phyloP scores from a whole-genome alignment of 331 rosid genomes.

The Rhamnella rubrinervis region DNA sequence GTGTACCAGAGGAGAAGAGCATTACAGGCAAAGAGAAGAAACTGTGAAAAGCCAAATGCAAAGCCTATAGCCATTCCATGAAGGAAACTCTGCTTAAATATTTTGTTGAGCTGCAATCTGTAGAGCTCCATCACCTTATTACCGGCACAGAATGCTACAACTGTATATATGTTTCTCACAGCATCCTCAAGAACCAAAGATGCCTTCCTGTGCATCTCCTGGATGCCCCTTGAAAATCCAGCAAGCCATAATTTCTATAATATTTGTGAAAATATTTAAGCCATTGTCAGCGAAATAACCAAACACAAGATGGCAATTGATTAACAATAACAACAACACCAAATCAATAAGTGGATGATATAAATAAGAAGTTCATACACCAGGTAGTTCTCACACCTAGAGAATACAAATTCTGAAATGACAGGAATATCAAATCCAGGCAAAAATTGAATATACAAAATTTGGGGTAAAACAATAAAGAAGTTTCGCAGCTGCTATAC shows the following conservation, averaged over 20 bases:
- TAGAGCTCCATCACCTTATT: conserved; percentile 99
- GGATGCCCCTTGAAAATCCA: conserved; percentile 98
- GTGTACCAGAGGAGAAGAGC: conserved; percentile 99
- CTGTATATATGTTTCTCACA: conserved; percentile 97
- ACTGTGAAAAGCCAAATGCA: conserved; percentile 96
- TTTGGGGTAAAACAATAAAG: not conserved
- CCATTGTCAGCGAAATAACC: not conserved
- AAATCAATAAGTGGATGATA: not conserved
- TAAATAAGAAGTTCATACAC: not conserved
- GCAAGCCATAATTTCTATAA: conserved; percentile 98
- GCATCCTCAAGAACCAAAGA: conserved; percentile 99
- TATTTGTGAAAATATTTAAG: conserved; percentile 21
- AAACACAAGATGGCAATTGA: not conserved
- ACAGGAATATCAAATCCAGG: not conserved
- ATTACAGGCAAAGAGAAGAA: conserved; percentile 94
- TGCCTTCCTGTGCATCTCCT: conserved; percentile 99
- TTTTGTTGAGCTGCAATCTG: conserved; percentile 80
- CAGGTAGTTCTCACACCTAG: not conserved
- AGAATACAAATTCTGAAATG: not conserved
- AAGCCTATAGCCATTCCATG: conserved; percentile 98
- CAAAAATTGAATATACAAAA: not conserved
- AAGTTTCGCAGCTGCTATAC: not conserved
- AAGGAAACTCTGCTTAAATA: conserved; percentile 87
- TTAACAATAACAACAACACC: not conserved
- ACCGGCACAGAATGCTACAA: conserved; percentile 98